Conservation (phyloP, 148 eudicot species). For the Chenopodium quinoa region DNA sequence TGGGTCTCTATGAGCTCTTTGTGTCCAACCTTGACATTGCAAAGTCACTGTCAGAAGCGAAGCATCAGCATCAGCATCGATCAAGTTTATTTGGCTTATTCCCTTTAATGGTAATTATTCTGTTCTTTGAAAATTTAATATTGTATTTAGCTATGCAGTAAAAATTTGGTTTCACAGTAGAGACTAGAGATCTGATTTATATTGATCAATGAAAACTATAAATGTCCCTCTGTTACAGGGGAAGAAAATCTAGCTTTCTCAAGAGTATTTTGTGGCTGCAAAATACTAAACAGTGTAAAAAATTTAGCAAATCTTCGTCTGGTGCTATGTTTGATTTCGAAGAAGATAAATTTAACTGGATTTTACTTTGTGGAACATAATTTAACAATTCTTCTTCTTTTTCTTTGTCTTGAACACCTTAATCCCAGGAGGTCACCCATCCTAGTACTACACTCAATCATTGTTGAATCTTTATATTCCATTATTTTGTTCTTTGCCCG, state of each 20-base stretch:
- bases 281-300: too few species aligned
- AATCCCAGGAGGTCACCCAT: too few species aligned
- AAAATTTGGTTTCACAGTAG: neutral
- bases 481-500: neutral
- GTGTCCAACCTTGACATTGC: constrained; percentile 76
- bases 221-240: neutral
- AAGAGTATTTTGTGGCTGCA: neutral
- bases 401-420: too few species aligned
- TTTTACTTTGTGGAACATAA: neutral
- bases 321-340: neutral
- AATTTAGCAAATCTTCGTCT: neutral
- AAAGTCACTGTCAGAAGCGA: constrained; percentile 38
- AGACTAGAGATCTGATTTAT: neutral
- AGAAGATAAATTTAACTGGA: neutral
- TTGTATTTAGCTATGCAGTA: neutral
- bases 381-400: too few species aligned
- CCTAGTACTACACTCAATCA: too few species aligned
- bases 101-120: constrained; percentile 53
- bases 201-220: neutral
- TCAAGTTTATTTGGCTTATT: constrained; percentile 86
- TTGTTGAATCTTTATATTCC: neutral
- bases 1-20: constrained; percentile 98
- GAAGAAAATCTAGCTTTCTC: neutral
- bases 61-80: constrained; percentile 32
- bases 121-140: neutral